These are phyloP conservation scores for Entophlyctis helioformis DNA, from an alignment of 192 early-diverging fungal species.

Conservation along the genomic window DNA sequence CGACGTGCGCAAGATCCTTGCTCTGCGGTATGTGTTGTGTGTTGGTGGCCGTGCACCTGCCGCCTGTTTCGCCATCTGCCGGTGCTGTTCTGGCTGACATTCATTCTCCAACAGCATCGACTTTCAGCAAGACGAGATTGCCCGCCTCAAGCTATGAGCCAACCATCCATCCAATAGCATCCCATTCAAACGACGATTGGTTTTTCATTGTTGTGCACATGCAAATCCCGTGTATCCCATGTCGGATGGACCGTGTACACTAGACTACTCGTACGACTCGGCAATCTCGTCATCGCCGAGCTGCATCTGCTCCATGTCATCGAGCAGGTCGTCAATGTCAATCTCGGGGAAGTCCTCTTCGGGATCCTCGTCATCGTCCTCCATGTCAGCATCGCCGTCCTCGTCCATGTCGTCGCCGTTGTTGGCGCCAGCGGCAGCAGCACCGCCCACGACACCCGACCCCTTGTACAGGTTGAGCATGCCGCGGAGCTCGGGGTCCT, in stretches of 20 bases:
- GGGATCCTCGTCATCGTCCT: constrained; percentile 58
- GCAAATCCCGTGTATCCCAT: too few relatives aligned
- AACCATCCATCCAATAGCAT: too few relatives aligned
- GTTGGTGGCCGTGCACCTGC: too few relatives aligned
- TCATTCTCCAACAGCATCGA: constrained; percentile 32
- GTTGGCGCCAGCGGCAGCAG: constrained; percentile 17
- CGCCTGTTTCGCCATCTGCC: background rate
- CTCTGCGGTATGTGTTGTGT: constrained; percentile 51
- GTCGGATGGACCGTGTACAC: too few relatives aligned
- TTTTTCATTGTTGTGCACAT: too few relatives aligned
- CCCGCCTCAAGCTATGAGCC: constrained; percentile 22
- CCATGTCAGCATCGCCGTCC: constrained; percentile 18
- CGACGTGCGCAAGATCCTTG: constrained; percentile 56
- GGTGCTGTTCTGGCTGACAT: background rate
- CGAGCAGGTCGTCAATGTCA: constrained; percentile 81
- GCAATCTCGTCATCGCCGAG: constrained; percentile 40
- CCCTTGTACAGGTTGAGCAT: constrained; percentile 90
- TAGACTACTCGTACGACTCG: too few relatives aligned
- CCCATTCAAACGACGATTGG: too few relatives aligned
- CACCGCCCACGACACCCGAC: constrained; percentile 4
- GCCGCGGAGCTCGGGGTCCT: constrained; percentile 91
- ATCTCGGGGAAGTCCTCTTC: constrained; percentile 92
- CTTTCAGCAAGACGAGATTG: constrained; percentile 46
- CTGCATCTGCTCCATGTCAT: constrained; percentile 66
- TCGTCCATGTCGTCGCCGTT: constrained; percentile 30